These are phyloP conservation scores for Boletus patriciae DNA, from an alignment of 768 basidiomycete species.

Conservation along the genomic window DNA sequence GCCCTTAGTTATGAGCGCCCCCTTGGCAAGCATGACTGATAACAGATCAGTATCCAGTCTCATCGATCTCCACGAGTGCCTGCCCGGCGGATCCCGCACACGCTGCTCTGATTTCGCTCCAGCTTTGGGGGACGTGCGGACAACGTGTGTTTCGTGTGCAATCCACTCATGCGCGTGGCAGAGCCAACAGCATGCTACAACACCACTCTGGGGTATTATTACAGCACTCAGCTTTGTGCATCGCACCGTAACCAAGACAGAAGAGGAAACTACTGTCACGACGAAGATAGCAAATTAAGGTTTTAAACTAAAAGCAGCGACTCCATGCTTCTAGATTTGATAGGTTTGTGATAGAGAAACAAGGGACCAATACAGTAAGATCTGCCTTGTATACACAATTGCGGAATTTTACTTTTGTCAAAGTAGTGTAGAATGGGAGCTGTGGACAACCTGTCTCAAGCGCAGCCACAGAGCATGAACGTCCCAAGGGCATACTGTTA, in stretches of 20 bases:
- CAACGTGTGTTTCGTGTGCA: constrained; percentile 22
- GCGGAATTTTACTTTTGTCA: not conserved
- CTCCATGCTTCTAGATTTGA: constrained; percentile 26
- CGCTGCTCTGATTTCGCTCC: not conserved
- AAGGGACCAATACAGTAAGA: constrained; percentile 24
- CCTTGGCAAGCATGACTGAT: constrained; percentile 5
- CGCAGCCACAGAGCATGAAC: not conserved
- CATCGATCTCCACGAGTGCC: not conserved
- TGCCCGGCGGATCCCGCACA: not conserved
- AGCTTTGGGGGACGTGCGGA: constrained; percentile 1
- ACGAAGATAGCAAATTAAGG: constrained; percentile 26
- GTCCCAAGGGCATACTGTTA: not conserved
- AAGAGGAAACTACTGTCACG: constrained; percentile 18
- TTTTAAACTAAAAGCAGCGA: constrained; percentile 30
- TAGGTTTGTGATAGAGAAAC: constrained; percentile 14
- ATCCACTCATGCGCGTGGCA: constrained; percentile 8
- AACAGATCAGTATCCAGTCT: not conserved
- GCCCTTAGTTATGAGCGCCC: constrained; percentile 5
- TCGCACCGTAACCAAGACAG: constrained; percentile 20
- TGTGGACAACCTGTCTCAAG: not conserved
- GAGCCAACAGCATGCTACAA: constrained; percentile 3
- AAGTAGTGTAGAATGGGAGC: not conserved
- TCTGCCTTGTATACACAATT: constrained; percentile 15
- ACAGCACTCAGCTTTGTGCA: constrained; percentile 16
- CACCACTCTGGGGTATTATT: constrained; percentile 17